Evolutionary conservation across 1,284 basidiomycete genomes (phyloP).

Genomic region (Neolentinus lepideus): DNA sequence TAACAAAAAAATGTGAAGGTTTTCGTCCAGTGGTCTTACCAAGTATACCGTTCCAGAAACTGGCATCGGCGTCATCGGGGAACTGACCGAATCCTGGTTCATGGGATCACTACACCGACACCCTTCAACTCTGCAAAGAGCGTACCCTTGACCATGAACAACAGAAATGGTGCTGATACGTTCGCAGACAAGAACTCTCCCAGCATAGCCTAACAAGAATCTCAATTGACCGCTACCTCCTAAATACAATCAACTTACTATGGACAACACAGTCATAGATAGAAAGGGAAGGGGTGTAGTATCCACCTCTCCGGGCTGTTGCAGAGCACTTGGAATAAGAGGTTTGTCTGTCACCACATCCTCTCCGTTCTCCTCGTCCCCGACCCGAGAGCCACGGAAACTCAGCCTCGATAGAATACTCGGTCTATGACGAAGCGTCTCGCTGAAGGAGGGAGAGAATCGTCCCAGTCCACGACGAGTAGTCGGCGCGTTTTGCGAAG

Average conservation of each 20-base stretch:
- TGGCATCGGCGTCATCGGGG: conserved; percentile 66
- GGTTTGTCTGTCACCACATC: conserved; percentile 37
- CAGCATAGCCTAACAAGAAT: conserved; percentile 65
- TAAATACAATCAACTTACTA: conserved; percentile 45
- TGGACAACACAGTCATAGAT: conserved; percentile 87
- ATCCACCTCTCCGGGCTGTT: conserved; percentile 52
- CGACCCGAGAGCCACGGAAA: background rate
- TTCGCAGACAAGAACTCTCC: conserved; percentile 92
- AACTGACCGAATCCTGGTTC: conserved; percentile 55
- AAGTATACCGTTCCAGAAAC: conserved; percentile 81
- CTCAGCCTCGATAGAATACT: background rate
- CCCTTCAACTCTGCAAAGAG: background rate
- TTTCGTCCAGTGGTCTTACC: conserved; percentile 33
- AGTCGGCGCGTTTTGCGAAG: background rate
- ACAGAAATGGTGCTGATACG: conserved; percentile 81
- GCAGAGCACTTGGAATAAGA: conserved; percentile 69
- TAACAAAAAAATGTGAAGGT: conserved; percentile 6
- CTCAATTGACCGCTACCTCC: background rate
- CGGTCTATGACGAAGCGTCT: background rate
- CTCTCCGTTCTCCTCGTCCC: background rate
- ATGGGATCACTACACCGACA: conserved; percentile 4
- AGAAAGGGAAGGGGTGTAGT: conserved; percentile 80
- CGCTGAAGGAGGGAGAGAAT: background rate
- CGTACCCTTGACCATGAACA: conserved; percentile 89
- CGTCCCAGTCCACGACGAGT: background rate